Base-by-base conservation (phyloP, 139 green algal genomes). In the Deuterostichococcus epilithicus region DNA sequence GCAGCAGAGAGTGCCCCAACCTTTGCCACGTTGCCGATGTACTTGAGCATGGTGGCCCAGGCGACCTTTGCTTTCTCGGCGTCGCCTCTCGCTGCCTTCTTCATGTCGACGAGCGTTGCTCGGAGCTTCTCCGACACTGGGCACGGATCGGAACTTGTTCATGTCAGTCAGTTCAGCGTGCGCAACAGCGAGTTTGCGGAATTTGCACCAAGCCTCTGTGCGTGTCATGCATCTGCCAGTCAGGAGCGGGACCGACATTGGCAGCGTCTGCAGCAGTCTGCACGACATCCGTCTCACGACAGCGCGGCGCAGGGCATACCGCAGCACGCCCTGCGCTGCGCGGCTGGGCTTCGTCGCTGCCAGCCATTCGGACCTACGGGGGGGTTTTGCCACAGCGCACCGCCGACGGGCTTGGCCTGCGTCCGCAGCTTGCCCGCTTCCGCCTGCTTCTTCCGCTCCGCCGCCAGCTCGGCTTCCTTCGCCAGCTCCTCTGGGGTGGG, bases 401-500 rank as follows among this genome's bases (percentile, higher is more conserved):
- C 75, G 42, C 78, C 82, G n/a, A 92, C 81, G 28, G 91, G 91
- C 67, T 92, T 93, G 33, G 95, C 80, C 47, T 86, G 88, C 37
- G 91, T 74, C 68, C 87, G 83, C 70, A 73, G 42, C 59, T 68
- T 77, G 59, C 44, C 72, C 28, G 70, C 69, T 34, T 47, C 60
- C n/a, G 68, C 74, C 60, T 77, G 77, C 77, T 83, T 80, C 13
- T 71, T 75, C 70, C 84, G 80, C 42, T 74, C 70, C 26, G 82
- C 82, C 36, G 73, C 78, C 70, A 76, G 77, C 52, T 81, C 85
- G 28, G 75, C 36, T 77, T 87, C 84, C 36, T 79, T 68, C 39
- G 88, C 89, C 89, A 93, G 92, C 86, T 98, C 93, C 84, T 97
- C 93, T 34, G 90, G 85, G 6, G 90, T 96, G 28, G 94, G 84